Conservation (phyloP, 176 grass and related monocot genomes). For the Pontederia paniculata region DNA sequence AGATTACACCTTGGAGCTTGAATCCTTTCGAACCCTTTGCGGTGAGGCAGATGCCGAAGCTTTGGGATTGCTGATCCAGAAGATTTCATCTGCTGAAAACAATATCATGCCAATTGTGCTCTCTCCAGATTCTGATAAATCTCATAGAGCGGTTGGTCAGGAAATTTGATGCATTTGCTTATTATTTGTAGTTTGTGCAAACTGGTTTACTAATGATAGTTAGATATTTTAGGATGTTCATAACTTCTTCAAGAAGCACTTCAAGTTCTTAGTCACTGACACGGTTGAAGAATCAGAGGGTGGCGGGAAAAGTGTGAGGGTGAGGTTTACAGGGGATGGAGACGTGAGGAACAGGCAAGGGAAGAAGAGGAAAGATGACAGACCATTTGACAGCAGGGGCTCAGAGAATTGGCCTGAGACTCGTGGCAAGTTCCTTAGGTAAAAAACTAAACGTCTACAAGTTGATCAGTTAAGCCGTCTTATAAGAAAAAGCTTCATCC, state of each 20-base stretch:
- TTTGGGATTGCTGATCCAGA: constrained; percentile 48
- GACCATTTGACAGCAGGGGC: constrained; percentile 77
- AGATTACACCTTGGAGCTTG: constrained; percentile 45
- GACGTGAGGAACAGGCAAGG: constrained; percentile 39
- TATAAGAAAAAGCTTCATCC: too few relatives aligned
- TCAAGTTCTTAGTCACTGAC: constrained; percentile 84
- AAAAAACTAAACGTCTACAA: background rate
- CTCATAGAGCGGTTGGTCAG: constrained; percentile 72
- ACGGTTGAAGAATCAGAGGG: constrained; percentile 69
- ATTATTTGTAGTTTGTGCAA: background rate
- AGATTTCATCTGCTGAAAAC: constrained; percentile 20
- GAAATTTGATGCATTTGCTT: background rate
- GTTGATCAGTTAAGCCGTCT: too few relatives aligned
- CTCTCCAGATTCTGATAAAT: constrained; percentile 59
- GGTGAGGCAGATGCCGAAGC: constrained; percentile 37
- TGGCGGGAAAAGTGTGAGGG: constrained; percentile 53
- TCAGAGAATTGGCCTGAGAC: constrained; percentile 50
- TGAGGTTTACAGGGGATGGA: constrained; percentile 39
- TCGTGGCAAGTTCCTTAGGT: constrained; percentile 88
- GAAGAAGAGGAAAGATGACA: constrained; percentile 62
- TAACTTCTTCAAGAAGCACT: constrained; percentile 74
- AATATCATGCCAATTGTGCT: constrained; percentile 50
- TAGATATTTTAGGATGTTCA: constrained; percentile 52
- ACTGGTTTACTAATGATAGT: constrained; percentile 2
- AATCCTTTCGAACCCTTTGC: constrained; percentile 49